phyloP scores from a whole-genome alignment of 225 moss, liverwort and hornwort species.

The Bryoerythrophyllum caledonicum region DNA sequence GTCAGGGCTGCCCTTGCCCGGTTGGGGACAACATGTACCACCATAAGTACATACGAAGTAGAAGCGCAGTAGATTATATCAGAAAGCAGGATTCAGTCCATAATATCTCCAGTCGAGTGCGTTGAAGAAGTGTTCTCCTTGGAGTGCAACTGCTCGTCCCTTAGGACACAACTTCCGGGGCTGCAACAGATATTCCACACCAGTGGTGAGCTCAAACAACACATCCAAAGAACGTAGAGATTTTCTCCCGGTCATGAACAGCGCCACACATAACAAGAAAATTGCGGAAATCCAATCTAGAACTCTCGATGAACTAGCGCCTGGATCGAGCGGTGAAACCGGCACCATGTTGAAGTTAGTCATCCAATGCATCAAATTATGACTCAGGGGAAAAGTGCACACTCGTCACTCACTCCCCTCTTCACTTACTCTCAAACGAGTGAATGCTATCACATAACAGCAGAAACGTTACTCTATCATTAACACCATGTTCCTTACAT shows the following conservation, averaged over 20 bases:
- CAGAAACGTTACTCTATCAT: not conserved
- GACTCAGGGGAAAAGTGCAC: not conserved
- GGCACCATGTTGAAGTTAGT: not conserved
- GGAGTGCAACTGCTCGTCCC: conserved; percentile 8
- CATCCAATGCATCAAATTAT: not conserved
- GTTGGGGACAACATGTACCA: too few species aligned
- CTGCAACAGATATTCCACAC: conserved; percentile 17
- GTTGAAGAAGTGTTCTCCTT: conserved; percentile 29
- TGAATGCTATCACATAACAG: not conserved
- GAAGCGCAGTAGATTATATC: not conserved
- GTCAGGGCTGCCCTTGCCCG: too few species aligned
- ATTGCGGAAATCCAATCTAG: not conserved
- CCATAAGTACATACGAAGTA: not conserved
- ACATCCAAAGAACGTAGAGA: not conserved
- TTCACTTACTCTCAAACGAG: not conserved
- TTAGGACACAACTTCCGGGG: conserved; percentile 10
- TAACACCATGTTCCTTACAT: too few species aligned
- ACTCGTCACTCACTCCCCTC: not conserved
- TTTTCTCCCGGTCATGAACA: not conserved
- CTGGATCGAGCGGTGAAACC: not conserved
- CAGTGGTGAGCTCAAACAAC: not conserved
- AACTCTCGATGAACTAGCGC: not conserved
- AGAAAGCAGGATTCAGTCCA: conserved; percentile 16
- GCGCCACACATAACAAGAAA: not conserved
- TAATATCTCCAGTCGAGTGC: not conserved